Evolutionary conservation across 2,329 filamentous ascomycete species (phyloP).

Genomic region (Paraphoma sp.): DNA sequence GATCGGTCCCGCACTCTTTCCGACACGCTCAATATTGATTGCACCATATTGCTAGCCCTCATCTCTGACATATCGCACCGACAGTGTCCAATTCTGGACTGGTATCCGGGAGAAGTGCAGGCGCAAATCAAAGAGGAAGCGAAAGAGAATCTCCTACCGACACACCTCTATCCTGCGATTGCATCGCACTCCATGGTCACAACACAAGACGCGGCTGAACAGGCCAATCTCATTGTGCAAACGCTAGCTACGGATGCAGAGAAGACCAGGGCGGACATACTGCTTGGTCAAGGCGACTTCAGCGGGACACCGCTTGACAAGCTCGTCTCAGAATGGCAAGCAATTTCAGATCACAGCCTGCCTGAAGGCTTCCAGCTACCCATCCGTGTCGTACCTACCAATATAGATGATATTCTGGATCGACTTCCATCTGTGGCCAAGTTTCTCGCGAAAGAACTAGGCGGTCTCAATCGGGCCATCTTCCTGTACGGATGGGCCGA

Average conservation of each 20-base stretch:
- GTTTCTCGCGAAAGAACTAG: neutral
- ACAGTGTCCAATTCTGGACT: slow-evolving; percentile 54
- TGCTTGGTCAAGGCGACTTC: slow-evolving; percentile 58
- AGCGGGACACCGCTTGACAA: slow-evolving; percentile 12
- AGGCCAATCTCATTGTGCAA: slow-evolving; percentile 60
- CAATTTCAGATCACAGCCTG: slow-evolving; percentile 62
- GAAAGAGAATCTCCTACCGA: slow-evolving; percentile 65
- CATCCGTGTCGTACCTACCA: neutral
- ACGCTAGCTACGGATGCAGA: slow-evolving; percentile 48
- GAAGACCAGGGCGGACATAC: slow-evolving; percentile 63
- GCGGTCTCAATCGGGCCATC: neutral
- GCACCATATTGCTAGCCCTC: slow-evolving; percentile 74
- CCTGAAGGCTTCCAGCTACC: slow-evolving; percentile 53
- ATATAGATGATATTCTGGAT: neutral
- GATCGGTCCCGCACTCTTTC: slow-evolving; percentile 50
- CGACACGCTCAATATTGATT: slow-evolving; percentile 65
- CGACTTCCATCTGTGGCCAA: neutral
- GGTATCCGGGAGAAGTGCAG: slow-evolving; percentile 65
- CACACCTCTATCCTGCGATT: slow-evolving; percentile 69
- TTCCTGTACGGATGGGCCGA: neutral
- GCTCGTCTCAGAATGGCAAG: slow-evolving; percentile 30
- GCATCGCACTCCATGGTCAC: slow-evolving; percentile 65
- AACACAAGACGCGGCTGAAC: slow-evolving; percentile 68
- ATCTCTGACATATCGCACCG: slow-evolving; percentile 76
- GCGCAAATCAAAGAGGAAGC: slow-evolving; percentile 71